A percentile compares a stretch with the other conserved stretches of the same genome.
Conservation (phyloP, 2,329 filamentous ascomycete species). For the Reticulascus tulasneorum region DNA sequence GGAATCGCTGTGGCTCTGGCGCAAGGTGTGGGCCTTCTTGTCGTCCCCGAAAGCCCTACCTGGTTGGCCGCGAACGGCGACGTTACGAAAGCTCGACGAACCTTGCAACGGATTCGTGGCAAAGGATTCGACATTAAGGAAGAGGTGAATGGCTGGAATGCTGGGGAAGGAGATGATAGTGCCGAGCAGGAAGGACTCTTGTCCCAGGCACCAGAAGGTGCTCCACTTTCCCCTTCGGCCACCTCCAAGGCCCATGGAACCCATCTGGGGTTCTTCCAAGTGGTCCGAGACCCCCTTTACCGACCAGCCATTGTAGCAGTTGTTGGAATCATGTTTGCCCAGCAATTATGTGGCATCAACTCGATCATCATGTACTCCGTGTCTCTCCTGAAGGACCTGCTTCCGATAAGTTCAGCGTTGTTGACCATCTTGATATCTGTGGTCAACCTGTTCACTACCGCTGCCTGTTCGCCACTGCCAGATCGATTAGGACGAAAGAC, state of each 20-base stretch:
- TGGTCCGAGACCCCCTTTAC: constrained; percentile 63
- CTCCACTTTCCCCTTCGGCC: constrained; percentile 17
- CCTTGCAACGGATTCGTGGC: constrained; percentile 74
- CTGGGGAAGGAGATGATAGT: constrained; percentile 29
- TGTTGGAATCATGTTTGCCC: constrained; percentile 84
- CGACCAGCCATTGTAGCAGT: constrained; percentile 76
- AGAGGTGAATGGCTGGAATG: constrained; percentile 64
- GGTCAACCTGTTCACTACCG: constrained; percentile 80
- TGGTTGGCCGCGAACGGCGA: constrained; percentile 74
- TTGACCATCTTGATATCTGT: constrained; percentile 84
- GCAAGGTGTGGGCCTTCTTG: constrained; percentile 66
- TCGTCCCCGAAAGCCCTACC: constrained; percentile 82
- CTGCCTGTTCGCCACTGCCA: constrained; percentile 75
- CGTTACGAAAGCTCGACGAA: constrained; percentile 56
- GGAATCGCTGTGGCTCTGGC: constrained; percentile 64
- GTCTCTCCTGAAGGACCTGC: constrained; percentile 74
- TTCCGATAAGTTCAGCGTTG: constrained; percentile 76
- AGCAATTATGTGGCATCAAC: constrained; percentile 93
- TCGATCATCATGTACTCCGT: constrained; percentile 99
- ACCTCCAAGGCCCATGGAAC: constrained; percentile 18
- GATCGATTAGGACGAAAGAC: constrained; percentile 85
- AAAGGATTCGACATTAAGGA: constrained; percentile 63
- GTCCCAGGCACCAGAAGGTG: constrained; percentile 21
- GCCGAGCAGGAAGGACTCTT: constrained; percentile 72
- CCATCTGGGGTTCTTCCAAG: constrained; percentile 59